These are phyloP conservation scores for Jatropha podagrica DNA, from an alignment of 441 rosid species.

Conservation along the genomic window DNA sequence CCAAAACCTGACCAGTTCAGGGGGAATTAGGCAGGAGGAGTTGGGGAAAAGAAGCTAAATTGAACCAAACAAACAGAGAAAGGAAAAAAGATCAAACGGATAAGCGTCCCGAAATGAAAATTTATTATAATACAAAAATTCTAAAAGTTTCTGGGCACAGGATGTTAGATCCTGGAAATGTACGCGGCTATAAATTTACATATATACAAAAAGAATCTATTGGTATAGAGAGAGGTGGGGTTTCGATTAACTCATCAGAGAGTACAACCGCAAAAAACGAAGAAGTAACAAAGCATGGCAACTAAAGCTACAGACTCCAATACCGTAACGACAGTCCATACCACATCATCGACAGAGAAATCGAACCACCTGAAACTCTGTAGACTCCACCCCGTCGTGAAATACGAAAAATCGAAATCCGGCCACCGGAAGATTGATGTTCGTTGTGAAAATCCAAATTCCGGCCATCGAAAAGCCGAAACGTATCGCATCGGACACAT, in stretches of 20 bases:
- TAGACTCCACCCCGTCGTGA: constrained; percentile 44
- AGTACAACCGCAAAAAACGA: constrained; percentile 78
- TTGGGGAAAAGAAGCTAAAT: background rate
- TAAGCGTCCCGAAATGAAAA: background rate
- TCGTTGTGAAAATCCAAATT: constrained; percentile 28
- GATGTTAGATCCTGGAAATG: background rate
- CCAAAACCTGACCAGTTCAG: background rate
- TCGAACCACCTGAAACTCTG: constrained; percentile 43
- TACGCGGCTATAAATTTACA: background rate
- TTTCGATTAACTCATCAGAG: constrained; percentile 31
- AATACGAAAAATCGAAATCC: constrained; percentile 47
- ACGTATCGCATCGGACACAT: constrained; percentile 19
- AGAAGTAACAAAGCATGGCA: constrained; percentile 71
- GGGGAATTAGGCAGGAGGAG: background rate
- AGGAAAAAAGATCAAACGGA: no score
- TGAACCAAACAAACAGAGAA: background rate
- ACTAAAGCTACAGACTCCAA: constrained; percentile 65
- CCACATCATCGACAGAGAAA: constrained; percentile 59
- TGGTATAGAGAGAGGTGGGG: background rate
- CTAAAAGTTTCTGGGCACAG: background rate
- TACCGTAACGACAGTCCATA: constrained; percentile 57
- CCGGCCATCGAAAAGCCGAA: constrained; percentile 37
- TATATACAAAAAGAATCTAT: background rate
- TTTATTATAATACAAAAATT: background rate
- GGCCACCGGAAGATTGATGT: constrained; percentile 53